These are phyloP conservation scores for Nicotiana tomentosiformis DNA, from an alignment of 257 asterid genomes.

Conservation along the genomic window DNA sequence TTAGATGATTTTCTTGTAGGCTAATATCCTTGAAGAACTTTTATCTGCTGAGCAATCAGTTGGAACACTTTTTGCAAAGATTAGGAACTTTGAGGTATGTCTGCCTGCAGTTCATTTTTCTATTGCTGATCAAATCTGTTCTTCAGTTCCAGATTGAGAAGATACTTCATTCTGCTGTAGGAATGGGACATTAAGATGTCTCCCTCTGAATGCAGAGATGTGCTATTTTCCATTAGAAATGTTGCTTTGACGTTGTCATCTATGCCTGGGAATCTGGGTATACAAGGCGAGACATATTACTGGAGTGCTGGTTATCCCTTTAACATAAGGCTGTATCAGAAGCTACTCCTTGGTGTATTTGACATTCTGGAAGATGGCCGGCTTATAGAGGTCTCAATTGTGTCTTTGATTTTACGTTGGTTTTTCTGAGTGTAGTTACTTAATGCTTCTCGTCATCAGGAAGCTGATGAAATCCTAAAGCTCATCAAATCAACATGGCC, in stretches of 20 bases:
- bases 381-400: constrained; percentile 66
- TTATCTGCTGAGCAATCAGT: constrained; percentile 54
- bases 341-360: constrained; percentile 75
- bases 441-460: constrained; percentile 45
- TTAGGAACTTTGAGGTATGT: constrained; percentile 67
- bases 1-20: constrained; percentile 40
- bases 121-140: constrained; percentile 8
- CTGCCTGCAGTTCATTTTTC: constrained; percentile 12
- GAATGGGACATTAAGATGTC: constrained; percentile 86
- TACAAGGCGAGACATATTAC: constrained; percentile 80
- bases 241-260: constrained; percentile 55
- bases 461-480: constrained; percentile 73
- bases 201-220: constrained; percentile 64
- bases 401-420: constrained; percentile 6
- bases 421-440: constrained; percentile 5
- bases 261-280: constrained; percentile 63
- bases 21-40: constrained; percentile 73
- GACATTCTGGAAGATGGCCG: constrained; percentile 90
- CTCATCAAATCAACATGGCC: constrained; percentile 79
- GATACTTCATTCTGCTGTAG: constrained; percentile 33
- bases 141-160: constrained; percentile 13
- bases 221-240: constrained; percentile 56
- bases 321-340: constrained; percentile 78
- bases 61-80: constrained; percentile 48
- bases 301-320: constrained; percentile 83